Evolutionary conservation across 805 yeast species (phyloP).

Genomic region (Myxozyma monticola): DNA sequence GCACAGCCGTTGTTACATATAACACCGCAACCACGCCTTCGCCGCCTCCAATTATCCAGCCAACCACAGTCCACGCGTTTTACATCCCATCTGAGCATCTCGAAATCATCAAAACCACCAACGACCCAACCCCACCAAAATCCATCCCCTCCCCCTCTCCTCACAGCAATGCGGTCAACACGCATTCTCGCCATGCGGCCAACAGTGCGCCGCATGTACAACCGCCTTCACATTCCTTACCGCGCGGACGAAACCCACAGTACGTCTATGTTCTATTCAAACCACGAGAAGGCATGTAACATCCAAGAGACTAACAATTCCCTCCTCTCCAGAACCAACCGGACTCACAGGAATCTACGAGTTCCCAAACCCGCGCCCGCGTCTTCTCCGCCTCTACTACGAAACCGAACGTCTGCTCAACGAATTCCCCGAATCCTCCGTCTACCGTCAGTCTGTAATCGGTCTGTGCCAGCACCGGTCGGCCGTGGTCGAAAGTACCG

Average conservation of each 20-base stretch:
- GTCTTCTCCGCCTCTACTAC: conserved; percentile 66
- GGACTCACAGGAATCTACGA: conserved; percentile 76
- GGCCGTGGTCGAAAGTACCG: conserved; percentile 61
- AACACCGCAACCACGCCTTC: neutral
- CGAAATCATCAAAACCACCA: neutral
- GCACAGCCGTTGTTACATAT: no score
- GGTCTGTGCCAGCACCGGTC: conserved; percentile 69
- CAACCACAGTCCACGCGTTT: conserved; percentile 11
- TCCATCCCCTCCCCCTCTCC: neutral
- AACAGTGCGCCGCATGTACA: conserved; percentile 1
- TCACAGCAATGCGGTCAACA: conserved; percentile 9
- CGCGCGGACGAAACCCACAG: conserved; percentile 1
- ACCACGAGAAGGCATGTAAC: no score
- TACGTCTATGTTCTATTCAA: no score
- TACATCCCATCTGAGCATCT: neutral
- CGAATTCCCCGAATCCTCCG: conserved; percentile 69
- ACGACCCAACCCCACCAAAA: neutral
- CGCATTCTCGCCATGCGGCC: conserved; percentile 8
- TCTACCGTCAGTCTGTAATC: conserved; percentile 74
- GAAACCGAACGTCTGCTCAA: conserved; percentile 62
- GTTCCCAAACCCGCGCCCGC: conserved; percentile 84
- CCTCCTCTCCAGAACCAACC: conserved; percentile 45
- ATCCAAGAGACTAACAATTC: no score
- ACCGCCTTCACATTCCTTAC: conserved; percentile 3
- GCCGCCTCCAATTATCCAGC: neutral